These are phyloP conservation scores for Suillus luteus DNA, from an alignment of 768 basidiomycete species.

Conservation along the genomic window DNA sequence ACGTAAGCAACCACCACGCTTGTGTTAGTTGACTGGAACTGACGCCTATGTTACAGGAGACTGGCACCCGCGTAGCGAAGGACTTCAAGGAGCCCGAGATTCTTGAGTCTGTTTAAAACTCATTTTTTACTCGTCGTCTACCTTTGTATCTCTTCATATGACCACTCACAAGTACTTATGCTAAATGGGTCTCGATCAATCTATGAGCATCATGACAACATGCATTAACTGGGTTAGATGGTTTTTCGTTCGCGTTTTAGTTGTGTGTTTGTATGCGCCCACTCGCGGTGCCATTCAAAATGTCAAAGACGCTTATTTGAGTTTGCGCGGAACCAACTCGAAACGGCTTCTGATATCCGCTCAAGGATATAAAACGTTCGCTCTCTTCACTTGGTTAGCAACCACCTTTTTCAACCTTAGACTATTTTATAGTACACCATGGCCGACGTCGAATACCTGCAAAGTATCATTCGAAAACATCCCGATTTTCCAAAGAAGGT, in stretches of 20 bases:
- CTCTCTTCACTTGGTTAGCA: not conserved
- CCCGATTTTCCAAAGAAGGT: slow-evolving; percentile 93
- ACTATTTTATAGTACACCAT: slow-evolving; percentile 36
- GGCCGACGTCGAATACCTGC: slow-evolving; percentile 77
- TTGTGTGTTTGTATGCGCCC: too few species aligned
- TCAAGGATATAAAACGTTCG: not conserved
- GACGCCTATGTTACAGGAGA: slow-evolving; percentile 60
- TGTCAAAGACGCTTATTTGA: not conserved
- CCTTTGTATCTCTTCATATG: slow-evolving; percentile 40
- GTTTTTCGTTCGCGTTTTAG: too few species aligned
- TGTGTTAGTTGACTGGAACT: slow-evolving; percentile 8
- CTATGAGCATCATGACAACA: slow-evolving; percentile 36
- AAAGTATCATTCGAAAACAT: slow-evolving; percentile 58
- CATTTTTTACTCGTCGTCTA: slow-evolving; percentile 32
- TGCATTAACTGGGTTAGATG: not conserved
- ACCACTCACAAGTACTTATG: slow-evolving; percentile 28
- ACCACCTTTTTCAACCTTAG: not conserved
- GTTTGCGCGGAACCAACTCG: not conserved
- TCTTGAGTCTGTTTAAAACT: slow-evolving; percentile 82
- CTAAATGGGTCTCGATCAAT: slow-evolving; percentile 39
- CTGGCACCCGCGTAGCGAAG: slow-evolving; percentile 89
- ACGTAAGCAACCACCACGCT: slow-evolving; percentile 56
- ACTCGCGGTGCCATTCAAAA: not conserved
- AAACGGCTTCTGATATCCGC: slow-evolving; percentile 1
- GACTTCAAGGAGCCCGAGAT: slow-evolving; percentile 99